These are phyloP conservation scores for Lasiodiplodia sp. DNA, from an alignment of 2,329 filamentous ascomycete species.

Conservation along the genomic window DNA sequence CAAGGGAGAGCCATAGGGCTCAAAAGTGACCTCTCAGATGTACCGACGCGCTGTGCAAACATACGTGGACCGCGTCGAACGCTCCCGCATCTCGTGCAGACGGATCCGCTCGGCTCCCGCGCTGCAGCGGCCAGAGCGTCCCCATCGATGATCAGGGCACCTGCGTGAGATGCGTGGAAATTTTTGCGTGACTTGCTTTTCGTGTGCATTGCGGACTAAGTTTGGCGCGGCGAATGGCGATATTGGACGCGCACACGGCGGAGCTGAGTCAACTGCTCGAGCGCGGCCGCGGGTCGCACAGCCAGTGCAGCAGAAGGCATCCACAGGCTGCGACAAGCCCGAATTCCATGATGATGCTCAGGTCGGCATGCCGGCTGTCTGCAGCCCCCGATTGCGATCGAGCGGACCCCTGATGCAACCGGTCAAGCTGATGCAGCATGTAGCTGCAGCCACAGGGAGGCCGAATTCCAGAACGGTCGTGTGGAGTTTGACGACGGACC, in stretches of 20 bases:
- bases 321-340: not conserved
- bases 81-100: constrained; percentile 14
- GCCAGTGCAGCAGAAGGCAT: constrained; percentile 5
- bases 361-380: not conserved
- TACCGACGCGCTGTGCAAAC: constrained; percentile 3
- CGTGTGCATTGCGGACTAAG: not conserved
- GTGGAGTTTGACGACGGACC: constrained; percentile 13
- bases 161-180: not conserved
- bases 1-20: constrained; percentile 1
- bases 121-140: constrained; percentile 20
- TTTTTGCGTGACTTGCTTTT: not conserved
- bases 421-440: constrained; percentile 25
- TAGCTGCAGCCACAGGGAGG: constrained; percentile 10
- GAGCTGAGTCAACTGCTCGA: not conserved
- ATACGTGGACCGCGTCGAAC: constrained; percentile 19
- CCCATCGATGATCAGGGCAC: constrained; percentile 17
- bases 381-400: constrained; percentile 4
- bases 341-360: not conserved
- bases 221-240: constrained; percentile 1
- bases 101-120: constrained; percentile 20
- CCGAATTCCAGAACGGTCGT: constrained; percentile 20
- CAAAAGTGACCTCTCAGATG: constrained; percentile 1
- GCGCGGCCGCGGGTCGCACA: not conserved
- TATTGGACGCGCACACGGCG: not conserved
- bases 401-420: constrained; percentile 15